Percentiles rank a stretch among this genome's conserved stretches.
phyloP scores from a whole-genome alignment of 345 rosid species.

The Eucalyptus camaldulensis region DNA sequence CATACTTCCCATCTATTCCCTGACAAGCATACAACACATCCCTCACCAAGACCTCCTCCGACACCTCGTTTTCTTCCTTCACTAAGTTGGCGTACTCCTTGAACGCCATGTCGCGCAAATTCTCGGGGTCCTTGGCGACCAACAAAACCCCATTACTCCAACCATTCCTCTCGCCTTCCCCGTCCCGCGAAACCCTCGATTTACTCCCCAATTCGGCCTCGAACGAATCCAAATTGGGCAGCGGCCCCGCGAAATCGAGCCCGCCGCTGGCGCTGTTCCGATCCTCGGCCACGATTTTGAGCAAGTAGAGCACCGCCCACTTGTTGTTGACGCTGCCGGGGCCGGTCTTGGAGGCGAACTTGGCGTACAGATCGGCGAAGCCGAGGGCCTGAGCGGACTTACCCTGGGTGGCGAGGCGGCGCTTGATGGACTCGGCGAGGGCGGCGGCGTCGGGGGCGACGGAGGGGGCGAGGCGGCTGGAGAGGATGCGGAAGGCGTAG shows the following conservation, averaged over 20 bases:
- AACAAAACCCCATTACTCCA: slow-evolving; percentile 70
- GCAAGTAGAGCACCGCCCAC: slow-evolving; percentile 88
- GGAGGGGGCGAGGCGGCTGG: slow-evolving; percentile 79
- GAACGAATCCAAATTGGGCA: slow-evolving; percentile 46
- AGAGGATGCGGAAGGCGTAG: slow-evolving; percentile 79
- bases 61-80: slow-evolving; percentile 81
- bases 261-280: slow-evolving; percentile 19
- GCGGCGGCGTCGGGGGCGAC: slow-evolving; percentile 68
- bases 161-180: slow-evolving; percentile 22
- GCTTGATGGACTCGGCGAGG: slow-evolving; percentile 87
- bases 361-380: slow-evolving; percentile 71
- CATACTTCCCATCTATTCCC: slow-evolving; percentile 88
- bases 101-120: slow-evolving; percentile 65
- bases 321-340: slow-evolving; percentile 83
- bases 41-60: slow-evolving; percentile 77
- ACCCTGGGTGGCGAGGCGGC: slow-evolving; percentile 84
- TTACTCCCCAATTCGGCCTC: slow-evolving; percentile 13
- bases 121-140: slow-evolving; percentile 66
- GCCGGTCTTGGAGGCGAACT: slow-evolving; percentile 77
- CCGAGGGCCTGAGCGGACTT: slow-evolving; percentile 83
- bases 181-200: slow-evolving; percentile 8
- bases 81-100: slow-evolving; percentile 62
- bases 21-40: slow-evolving; percentile 91
- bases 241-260: slow-evolving; percentile 21
- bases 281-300: slow-evolving; percentile 70